phyloP scores from a whole-genome alignment of 441 rosid species.

The Isatis lusitanica region DNA sequence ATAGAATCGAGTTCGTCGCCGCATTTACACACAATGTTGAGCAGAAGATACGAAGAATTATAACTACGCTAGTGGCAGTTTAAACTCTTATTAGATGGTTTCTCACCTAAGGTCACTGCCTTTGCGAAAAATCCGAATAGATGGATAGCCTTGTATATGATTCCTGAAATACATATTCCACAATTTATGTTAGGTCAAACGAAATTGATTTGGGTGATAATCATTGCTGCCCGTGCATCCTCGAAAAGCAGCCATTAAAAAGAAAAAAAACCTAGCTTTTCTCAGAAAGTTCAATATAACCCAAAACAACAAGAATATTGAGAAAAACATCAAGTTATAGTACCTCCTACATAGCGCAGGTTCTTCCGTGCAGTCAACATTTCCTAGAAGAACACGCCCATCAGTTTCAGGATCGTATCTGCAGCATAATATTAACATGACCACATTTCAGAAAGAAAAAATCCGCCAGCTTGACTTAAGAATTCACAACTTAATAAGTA shows the following conservation, averaged over 20 bases:
- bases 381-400: constrained; percentile 90
- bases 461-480: not conserved
- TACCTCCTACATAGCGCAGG: constrained; percentile 82
- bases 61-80: not conserved
- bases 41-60: not conserved
- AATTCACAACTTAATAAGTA: constrained; percentile 17
- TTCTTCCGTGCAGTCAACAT: constrained; percentile 87
- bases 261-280: constrained; percentile 14
- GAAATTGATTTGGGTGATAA: not conserved
- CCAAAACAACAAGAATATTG: constrained; percentile 18
- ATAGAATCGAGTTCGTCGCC: not conserved
- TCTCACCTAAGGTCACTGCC: constrained; percentile 88
- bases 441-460: constrained; percentile 24
- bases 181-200: constrained; percentile 11
- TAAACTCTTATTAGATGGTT: constrained; percentile 7
- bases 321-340: constrained; percentile 16
- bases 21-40: constrained; percentile 2
- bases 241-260: not conserved
- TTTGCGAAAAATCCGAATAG: constrained; percentile 94
- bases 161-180: constrained; percentile 53
- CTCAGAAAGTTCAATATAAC: constrained; percentile 1
- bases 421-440: constrained; percentile 26
- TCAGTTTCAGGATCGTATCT: constrained; percentile 94
- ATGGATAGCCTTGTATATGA: constrained; percentile 98
- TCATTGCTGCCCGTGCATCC: constrained; percentile 5